Percentiles rank a stretch among this genome's conserved stretches.
phyloP scores from a whole-genome alignment of 2,329 filamentous ascomycete genomes.

The Cladophialophora immunda region DNA sequence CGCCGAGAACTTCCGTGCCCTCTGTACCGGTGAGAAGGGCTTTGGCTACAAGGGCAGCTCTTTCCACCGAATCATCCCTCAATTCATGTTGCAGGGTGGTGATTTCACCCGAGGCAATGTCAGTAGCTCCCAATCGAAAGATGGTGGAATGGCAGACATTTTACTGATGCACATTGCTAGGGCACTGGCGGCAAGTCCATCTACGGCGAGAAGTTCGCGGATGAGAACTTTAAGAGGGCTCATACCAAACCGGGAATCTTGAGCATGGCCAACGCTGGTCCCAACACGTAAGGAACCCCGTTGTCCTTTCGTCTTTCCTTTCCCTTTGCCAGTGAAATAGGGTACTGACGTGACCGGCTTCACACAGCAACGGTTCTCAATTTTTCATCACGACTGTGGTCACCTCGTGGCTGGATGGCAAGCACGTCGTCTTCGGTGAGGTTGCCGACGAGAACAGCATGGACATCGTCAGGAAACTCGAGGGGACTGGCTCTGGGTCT shows the following conservation, averaged over 20 bases:
- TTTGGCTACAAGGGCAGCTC: constrained; percentile 72
- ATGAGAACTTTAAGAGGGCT: constrained; percentile 77
- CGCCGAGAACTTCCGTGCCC: constrained; percentile 70
- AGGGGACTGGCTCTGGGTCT: constrained; percentile 64
- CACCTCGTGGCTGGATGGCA: constrained; percentile 72
- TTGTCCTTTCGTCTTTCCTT: not conserved
- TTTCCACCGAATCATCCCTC: constrained; percentile 76
- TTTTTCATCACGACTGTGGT: constrained; percentile 77
- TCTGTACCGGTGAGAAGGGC: constrained; percentile 73
- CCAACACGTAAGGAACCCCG: constrained; percentile 75
- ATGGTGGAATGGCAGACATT: constrained; percentile 74
- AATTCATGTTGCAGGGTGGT: constrained; percentile 76
- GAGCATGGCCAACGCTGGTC: constrained; percentile 73
- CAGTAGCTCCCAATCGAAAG: constrained; percentile 84
- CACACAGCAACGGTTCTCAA: constrained; percentile 71
- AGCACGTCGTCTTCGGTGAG: constrained; percentile 75
- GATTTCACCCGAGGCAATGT: constrained; percentile 72
- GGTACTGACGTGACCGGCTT: constrained; percentile 19
- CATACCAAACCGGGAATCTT: constrained; percentile 71
- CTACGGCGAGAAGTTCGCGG: constrained; percentile 72
- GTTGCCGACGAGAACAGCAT: constrained; percentile 65
- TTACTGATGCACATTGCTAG: constrained; percentile 78
- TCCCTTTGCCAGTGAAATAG: not conserved
- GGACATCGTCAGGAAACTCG: constrained; percentile 66
- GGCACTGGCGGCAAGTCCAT: constrained; percentile 74